Percentiles rank a stretch among this genome's conserved stretches.
Conservation (phyloP, 805 yeast genomes). For the Phaffomyces thermotolerans region DNA sequence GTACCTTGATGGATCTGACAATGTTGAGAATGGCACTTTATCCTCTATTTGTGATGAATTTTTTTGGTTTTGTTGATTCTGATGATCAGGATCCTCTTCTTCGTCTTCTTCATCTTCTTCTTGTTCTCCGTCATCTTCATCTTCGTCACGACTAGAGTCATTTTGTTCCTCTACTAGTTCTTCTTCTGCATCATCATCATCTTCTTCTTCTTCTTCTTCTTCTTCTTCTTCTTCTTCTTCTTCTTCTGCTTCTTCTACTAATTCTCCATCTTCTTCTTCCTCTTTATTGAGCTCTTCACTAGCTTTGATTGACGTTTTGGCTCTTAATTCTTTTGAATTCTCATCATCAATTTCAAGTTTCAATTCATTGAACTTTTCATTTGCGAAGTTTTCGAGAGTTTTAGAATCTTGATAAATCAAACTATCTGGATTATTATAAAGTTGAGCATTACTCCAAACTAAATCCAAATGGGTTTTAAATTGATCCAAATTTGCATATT, state of each 20-base stretch:
- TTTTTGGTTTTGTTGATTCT: slow-evolving; percentile 11
- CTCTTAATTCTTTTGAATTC: background rate
- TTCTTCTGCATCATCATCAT: background rate
- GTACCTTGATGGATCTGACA: background rate
- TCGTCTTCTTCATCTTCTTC: slow-evolving; percentile 1
- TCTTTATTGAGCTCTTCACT: slow-evolving; percentile 3
- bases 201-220: background rate
- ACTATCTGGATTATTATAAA: slow-evolving; percentile 69
- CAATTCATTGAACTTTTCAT: slow-evolving; percentile 8
- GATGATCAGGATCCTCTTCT: background rate
- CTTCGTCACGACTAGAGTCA: background rate
- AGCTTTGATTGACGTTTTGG: background rate
- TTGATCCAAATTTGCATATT: slow-evolving; percentile 47
- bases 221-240: background rate
- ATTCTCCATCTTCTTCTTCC: background rate
- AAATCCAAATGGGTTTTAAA: slow-evolving; percentile 52
- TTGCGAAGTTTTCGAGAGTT: slow-evolving; percentile 47
- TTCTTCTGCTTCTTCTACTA: background rate
- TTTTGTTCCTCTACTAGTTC: background rate
- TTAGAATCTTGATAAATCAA: slow-evolving; percentile 66
- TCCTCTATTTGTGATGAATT: background rate
- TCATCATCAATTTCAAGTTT: background rate
- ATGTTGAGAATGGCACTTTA: background rate
- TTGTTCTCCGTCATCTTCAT: slow-evolving; percentile 1
- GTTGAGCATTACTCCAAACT: slow-evolving; percentile 73